A percentile compares a stretch with the other conserved stretches of the same genome.
phyloP scores from a whole-genome alignment of 352 stramenopile species.

The Globisporangium canariense region DNA sequence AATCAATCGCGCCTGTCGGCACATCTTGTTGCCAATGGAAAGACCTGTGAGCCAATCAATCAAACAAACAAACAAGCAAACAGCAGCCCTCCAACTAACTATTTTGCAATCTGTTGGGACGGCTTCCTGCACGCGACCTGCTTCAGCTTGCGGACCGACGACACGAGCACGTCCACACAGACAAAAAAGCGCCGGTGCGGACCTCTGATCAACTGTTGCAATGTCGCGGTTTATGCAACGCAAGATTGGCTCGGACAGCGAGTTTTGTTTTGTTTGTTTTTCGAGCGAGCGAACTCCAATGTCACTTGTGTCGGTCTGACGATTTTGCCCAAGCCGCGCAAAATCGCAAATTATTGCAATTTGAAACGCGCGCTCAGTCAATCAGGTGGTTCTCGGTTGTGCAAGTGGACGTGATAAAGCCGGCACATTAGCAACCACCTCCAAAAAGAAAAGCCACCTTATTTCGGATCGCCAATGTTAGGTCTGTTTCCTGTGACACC shows the following conservation, averaged over 20 bases:
- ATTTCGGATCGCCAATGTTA: background rate
- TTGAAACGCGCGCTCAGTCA: background rate
- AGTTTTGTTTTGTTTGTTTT: background rate
- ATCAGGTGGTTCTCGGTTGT: background rate
- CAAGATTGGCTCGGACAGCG: background rate
- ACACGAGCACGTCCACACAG: background rate
- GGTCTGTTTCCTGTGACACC: background rate
- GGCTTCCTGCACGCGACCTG: background rate
- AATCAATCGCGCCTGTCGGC: too few relatives aligned
- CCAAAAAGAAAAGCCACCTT: conserved; percentile 4
- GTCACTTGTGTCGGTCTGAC: background rate
- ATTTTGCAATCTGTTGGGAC: too few relatives aligned
- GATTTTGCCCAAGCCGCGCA: background rate
- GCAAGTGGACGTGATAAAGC: conserved; percentile 8
- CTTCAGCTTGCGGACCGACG: conserved; percentile 6
- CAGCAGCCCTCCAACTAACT: too few relatives aligned
- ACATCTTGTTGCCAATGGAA: too few relatives aligned
- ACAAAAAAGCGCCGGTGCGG: background rate
- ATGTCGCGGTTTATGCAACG: conserved; percentile 1
- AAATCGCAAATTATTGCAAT: background rate
- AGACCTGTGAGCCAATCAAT: too few relatives aligned
- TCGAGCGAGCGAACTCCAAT: background rate
- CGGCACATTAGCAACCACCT: conserved; percentile 10
- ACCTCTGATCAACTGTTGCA: background rate
- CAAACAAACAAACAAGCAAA: too few relatives aligned